Base-by-base conservation (phyloP, 352 stramenopile genomes). In the Globisporangium perplexum region DNA sequence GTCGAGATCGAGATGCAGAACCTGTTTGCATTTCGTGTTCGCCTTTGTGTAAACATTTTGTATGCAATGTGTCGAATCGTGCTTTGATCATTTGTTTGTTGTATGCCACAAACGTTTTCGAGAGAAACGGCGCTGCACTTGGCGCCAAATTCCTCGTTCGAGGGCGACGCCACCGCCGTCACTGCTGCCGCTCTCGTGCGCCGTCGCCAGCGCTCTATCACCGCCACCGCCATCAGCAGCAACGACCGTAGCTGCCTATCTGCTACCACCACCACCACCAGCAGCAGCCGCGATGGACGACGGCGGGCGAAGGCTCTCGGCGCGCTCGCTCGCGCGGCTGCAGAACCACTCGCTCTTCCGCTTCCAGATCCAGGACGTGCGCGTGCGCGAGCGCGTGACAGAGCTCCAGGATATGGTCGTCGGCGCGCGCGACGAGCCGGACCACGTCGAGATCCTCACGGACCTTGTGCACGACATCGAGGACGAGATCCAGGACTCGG, bases 331-430 rank as follows among this genome's bases (percentile, higher is more conserved):
- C 17, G 62, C 59, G 56, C 57, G 52, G 31, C 66, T 81, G 55
- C 57, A 66, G 38, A 53, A 60, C 11, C 72, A 90, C 63, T 73
- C 69, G 22, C 65, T 90, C n/a, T 90, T 90, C 64, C 55, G 68
- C 47, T 87, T 90, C 63, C 71, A 85, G 60, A 73, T 87, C 53
- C 66, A 75, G 47, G 64, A 85, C 36, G 54, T 54, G 15, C 45
- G 31, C 24, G 57, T 87, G 20, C 54, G 59, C 38, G 55, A 59
- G 57, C 68, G 66, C 45, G 66, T 90, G 26, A 10, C 41, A 0
- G 70, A 80, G 45, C 68, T 90, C 14, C 63, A 67, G 14, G 74
- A 81, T 49, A 57, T 90, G 48, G 48, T 90, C 31, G 46, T 73
- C 30, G 61, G 63, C 45, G 72, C 69, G 22, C 65, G 62, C 50